Evolutionary conservation across 2,329 filamentous ascomycete species (phyloP).

Genomic region (Dothideomycetidae sp.): DNA sequence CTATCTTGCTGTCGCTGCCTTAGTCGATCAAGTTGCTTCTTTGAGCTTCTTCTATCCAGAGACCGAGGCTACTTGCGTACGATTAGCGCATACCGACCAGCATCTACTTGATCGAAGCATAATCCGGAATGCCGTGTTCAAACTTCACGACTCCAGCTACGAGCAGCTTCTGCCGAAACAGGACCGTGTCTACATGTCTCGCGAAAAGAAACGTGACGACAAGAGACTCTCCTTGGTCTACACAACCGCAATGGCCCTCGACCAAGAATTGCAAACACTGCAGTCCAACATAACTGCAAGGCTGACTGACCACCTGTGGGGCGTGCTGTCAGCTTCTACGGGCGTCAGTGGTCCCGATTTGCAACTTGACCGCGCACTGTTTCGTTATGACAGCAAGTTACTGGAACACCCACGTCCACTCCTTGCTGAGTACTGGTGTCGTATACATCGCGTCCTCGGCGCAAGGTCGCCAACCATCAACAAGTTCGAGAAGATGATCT

Average conservation of each 20-base stretch:
- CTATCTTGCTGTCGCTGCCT: slow-evolving; percentile 3
- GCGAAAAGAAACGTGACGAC: not conserved
- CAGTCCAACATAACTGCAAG: not conserved
- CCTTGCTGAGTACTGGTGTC: not conserved
- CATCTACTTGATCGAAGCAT: not conserved
- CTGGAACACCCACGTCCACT: not conserved
- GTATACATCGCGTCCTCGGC: not conserved
- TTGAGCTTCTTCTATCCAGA: too few species aligned
- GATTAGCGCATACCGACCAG: not conserved
- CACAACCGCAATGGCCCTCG: not conserved
- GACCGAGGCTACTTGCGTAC: too few species aligned
- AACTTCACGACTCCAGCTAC: not conserved
- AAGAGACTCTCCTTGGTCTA: not conserved
- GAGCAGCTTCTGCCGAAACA: too few species aligned
- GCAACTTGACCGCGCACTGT: not conserved
- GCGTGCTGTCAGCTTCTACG: not conserved
- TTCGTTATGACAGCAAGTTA: not conserved
- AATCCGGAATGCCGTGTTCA: not conserved
- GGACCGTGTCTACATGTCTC: not conserved
- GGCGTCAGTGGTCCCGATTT: not conserved
- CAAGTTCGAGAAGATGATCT: not conserved
- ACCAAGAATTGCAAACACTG: not conserved
- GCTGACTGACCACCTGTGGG: not conserved
- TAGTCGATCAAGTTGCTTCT: too few species aligned
- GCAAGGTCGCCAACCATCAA: not conserved